Evolutionary conservation across 805 yeast genomes (phyloP).

Genomic region (Komagataella ulmi): DNA sequence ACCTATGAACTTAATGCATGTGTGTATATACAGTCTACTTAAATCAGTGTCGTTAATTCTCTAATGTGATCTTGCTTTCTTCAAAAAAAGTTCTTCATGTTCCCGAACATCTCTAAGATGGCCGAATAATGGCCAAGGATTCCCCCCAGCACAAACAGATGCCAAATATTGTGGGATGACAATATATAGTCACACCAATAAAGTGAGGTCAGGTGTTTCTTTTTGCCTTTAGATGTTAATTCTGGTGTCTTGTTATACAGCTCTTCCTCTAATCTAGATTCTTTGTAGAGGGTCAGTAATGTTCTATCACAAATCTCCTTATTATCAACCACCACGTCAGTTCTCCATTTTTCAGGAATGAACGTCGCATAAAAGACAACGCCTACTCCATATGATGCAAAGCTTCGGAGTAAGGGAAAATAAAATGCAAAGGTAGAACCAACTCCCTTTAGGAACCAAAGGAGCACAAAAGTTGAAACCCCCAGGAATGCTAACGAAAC

Average conservation of each 20-base stretch:
- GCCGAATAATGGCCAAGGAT: constrained; percentile 83
- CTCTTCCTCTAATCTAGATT: constrained; percentile 8
- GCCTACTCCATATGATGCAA: constrained; percentile 67
- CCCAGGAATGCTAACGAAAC: constrained; percentile 71
- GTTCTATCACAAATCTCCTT: constrained; percentile 19
- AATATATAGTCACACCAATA: constrained; percentile 80
- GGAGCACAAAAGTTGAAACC: constrained; percentile 43
- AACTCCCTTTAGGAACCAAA: constrained; percentile 43
- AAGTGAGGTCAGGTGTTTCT: constrained; percentile 29
- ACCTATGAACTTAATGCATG: not conserved
- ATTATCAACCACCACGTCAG: constrained; percentile 47
- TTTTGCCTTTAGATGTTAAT: constrained; percentile 15
- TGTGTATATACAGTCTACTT: not conserved
- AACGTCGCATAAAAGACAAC: constrained; percentile 79
- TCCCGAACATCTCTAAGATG: constrained; percentile 53
- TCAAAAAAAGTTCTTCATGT: not conserved
- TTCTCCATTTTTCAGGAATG: constrained; percentile 81
- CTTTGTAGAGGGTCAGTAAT: constrained; percentile 15
- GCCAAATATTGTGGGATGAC: constrained; percentile 90
- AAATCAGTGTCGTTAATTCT: no score
- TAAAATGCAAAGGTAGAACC: constrained; percentile 38
- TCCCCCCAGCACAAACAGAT: constrained; percentile 78
- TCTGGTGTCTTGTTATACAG: constrained; percentile 26
- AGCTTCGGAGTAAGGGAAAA: constrained; percentile 57
- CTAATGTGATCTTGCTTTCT: not conserved